Evolutionary conservation across 495 filamentous ascomycete genomes (phyloP), one percentile per base, ranked within the genome.

Genomic region (Aspergillus egyptiacus): DNA sequence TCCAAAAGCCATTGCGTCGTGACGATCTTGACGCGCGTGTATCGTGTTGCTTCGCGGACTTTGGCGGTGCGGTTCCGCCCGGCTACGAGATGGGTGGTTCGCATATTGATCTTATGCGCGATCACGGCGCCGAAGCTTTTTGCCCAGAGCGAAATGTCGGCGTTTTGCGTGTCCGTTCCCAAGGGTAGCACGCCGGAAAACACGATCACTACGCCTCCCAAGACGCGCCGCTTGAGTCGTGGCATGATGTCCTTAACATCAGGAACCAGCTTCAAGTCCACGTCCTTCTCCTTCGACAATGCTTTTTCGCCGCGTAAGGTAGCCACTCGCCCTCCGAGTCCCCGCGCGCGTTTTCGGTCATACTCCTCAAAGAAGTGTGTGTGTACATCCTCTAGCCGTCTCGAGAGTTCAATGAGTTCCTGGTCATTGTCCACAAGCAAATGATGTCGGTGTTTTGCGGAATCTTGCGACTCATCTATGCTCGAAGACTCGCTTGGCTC

Each of bases 111-210:
- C 33, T 80, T 71, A 6, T 78, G 72, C 28, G 77, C 70, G 27
- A 98, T 75, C 23, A 75, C 65, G 1, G 86, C 93, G 15, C 93
- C 94, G 64, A 97, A 97, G 54, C 75, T 85, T 57, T 79, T 81
- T 5, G 89, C 83, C 77, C 91, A 94, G 14, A 88, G 68, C 2
- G 83, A 88, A 32, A 94, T 84, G 62, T 98, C 93, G 17, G 85
- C 84, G 41, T 79, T 84, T 51, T 81, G 75, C 31, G 87, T 79
- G 53, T 94, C 82, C n/a, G 84, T 75, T 5, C 83, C 83, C 5
- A 93, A 62, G 14, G 91, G 91, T 8, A 96, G 78, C 5, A 98
- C 80, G 5, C 94, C 93, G 0, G 93, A 95, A 53, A 96, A 85
- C 4, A 93, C 89, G 27, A 98, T 70, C 5, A 78, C 76, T 18